Conservation (phyloP, 345 rosid species). For the Stellera chamaejasme region DNA sequence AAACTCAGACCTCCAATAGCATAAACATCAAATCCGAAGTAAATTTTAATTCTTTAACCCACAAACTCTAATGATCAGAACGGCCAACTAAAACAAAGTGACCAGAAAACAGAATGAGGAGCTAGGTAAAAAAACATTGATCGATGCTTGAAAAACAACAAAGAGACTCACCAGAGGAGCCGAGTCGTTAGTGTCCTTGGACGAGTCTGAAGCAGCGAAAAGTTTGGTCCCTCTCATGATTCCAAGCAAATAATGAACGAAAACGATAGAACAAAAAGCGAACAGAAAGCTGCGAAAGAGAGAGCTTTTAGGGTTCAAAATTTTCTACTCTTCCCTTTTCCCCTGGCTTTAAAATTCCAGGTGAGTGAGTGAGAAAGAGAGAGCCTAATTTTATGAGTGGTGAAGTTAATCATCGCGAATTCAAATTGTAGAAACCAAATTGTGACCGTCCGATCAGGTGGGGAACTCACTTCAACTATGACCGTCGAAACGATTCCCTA, state of each 20-base stretch:
- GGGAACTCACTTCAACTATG: conserved; percentile 24
- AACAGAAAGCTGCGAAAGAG: conserved; percentile 13
- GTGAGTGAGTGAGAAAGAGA: background rate
- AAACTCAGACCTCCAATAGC: too few relatives aligned
- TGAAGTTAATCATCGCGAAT: conserved; percentile 4
- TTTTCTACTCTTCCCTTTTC: conserved; percentile 3
- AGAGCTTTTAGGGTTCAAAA: conserved; percentile 26
- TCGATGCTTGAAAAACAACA: too few relatives aligned
- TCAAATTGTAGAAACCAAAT: background rate
- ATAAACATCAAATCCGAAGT: too few relatives aligned
- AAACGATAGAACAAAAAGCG: background rate
- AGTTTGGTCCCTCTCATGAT: conserved; percentile 72
- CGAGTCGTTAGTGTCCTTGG: conserved; percentile 38
- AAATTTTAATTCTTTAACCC: too few relatives aligned
- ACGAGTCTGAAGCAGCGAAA: conserved; percentile 43
- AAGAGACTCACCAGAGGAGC: conserved; percentile 38
- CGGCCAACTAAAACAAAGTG: too few relatives aligned
- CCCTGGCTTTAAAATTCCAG: too few relatives aligned
- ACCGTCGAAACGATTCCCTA: conserved; percentile 18
- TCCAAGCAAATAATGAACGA: background rate
- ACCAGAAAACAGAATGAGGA: too few relatives aligned
- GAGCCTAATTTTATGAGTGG: background rate
- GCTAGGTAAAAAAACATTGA: too few relatives aligned
- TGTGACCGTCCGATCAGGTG: conserved; percentile 36
- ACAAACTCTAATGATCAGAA: too few relatives aligned